Base-by-base conservation (phyloP, 805 yeast species). In the Saccharomyces jurei region DNA sequence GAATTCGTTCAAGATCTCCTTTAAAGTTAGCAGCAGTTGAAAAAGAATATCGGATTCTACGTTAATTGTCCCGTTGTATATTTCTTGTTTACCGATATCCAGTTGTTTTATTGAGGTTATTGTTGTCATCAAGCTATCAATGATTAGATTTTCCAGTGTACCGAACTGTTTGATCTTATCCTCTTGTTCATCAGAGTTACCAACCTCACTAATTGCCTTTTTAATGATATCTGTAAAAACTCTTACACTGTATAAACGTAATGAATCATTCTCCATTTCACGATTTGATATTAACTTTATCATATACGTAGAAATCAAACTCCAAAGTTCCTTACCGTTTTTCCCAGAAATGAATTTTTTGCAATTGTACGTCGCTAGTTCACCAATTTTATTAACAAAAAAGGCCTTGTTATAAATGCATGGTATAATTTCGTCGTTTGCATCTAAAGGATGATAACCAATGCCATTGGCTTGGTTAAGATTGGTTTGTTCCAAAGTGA, bases 1-100 rank as follows among this genome's bases (percentile, higher is more conserved):
- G 64, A 82, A 86, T 60, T 86, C 83, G 62, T 90, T 95, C 31
- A 92, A 75, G n/a, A 91, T 74, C 30, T 77, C 81, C 63, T 83
- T 86, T 51, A 92, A 67, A 0, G 89, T 84, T 29, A 81, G 78
- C 46, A 91, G 72, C 0, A 81, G 70, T 29, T 78, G 78, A 17
- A 86, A 76, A 56, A 85, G 81, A 56, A 89, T 81, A 52, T 86
- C 91, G 2, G 83, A 78, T 59, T 86, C 89, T 31, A 83, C 79
- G 58, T 81, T 81, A 4, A 63, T 58, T n/a, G 57, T 58, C 3
- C 71, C 71, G 46, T 60, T 60, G 53, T 80, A 71, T 1, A 80
- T 53, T 57, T 67, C 66, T 8, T 63, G 63, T 14, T 60, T 62
- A 1, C 63, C 59, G 0, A 65, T 53, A 3, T 62, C 62, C n/a